phyloP scores from a whole-genome alignment of 2,329 filamentous ascomycete genomes.

The Neopestalotiopsis clavispora region DNA sequence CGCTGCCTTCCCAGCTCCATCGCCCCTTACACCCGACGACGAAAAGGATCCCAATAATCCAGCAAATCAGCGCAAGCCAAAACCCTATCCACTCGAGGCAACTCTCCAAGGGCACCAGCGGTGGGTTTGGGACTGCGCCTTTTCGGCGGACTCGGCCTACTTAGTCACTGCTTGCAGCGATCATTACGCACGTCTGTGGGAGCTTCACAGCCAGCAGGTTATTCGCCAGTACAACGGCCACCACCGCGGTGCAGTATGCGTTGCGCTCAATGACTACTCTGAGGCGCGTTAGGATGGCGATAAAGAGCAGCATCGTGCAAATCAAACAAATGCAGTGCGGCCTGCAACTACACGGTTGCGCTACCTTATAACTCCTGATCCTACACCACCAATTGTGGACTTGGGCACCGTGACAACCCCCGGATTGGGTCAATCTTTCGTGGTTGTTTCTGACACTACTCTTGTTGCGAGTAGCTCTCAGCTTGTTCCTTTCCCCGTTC shows the following conservation, averaged over 20 bases:
- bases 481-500: not conserved
- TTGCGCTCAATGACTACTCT: slow-evolving; percentile 87
- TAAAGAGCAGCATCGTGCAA: not conserved
- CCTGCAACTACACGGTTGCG: not conserved
- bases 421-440: too few relatives aligned
- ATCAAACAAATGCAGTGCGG: not conserved
- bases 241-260: slow-evolving; percentile 88
- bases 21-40: slow-evolving; percentile 3
- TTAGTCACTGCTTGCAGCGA: slow-evolving; percentile 92
- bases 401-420: too few relatives aligned
- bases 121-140: slow-evolving; percentile 98
- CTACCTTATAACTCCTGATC: not conserved
- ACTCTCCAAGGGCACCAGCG: slow-evolving; percentile 89
- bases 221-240: slow-evolving; percentile 96
- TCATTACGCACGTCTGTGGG: slow-evolving; percentile 92
- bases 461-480: too few relatives aligned
- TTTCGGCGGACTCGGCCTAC: slow-evolving; percentile 91
- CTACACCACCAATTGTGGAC: not conserved
- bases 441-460: not conserved
- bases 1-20: slow-evolving; percentile 11
- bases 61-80: slow-evolving; percentile 37
- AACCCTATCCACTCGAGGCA: slow-evolving; percentile 80
- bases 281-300: slow-evolving; percentile 48
- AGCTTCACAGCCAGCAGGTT: slow-evolving; percentile 83
- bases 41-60: slow-evolving; percentile 19